Conservation (phyloP, 2,329 filamentous ascomycete species). For the Camptophora hylomeconis region DNA sequence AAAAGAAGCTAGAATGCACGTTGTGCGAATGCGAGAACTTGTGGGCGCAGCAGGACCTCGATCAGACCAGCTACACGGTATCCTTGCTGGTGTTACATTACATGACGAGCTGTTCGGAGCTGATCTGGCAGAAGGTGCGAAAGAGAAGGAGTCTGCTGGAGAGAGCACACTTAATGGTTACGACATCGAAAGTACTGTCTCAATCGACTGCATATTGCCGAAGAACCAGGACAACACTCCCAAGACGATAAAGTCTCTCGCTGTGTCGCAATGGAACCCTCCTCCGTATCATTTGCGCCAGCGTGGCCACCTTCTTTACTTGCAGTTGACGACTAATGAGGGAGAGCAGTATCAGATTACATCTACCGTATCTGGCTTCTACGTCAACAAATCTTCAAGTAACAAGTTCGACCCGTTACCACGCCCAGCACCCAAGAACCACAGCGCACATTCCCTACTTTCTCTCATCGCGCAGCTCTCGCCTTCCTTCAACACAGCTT, state of each 20-base stretch:
- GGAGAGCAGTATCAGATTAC: conserved; percentile 93
- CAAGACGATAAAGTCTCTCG: conserved; percentile 81
- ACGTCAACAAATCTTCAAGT: conserved; percentile 91
- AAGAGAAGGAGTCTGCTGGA: conserved; percentile 24
- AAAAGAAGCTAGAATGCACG: conserved; percentile 91
- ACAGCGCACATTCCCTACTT: conserved; percentile 73
- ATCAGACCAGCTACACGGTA: conserved; percentile 73
- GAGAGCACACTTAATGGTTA: conserved; percentile 55
- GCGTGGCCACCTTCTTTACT: conserved; percentile 83
- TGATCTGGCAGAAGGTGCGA: conserved; percentile 24
- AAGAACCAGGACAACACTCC: conserved; percentile 54
- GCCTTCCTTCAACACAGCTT: conserved; percentile 65
- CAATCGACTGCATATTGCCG: conserved; percentile 60
- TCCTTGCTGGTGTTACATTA: conserved; percentile 71
- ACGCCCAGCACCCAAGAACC: conserved; percentile 62
- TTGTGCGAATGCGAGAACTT: conserved; percentile 80
- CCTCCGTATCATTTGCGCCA: conserved; percentile 83
- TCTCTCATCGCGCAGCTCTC: conserved; percentile 67
- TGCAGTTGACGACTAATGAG: conserved; percentile 80
- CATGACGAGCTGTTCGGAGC: conserved; percentile 59
- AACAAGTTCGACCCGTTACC: conserved; percentile 88
- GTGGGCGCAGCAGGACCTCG: conserved; percentile 85
- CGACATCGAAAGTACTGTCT: conserved; percentile 58
- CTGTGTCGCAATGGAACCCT: conserved; percentile 90
- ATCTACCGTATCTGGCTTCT: conserved; percentile 87